Evolutionary conservation across 1,284 basidiomycete genomes (phyloP), one percentile per base, ranked within the genome.

Genomic region (Stereum hirsutum): DNA sequence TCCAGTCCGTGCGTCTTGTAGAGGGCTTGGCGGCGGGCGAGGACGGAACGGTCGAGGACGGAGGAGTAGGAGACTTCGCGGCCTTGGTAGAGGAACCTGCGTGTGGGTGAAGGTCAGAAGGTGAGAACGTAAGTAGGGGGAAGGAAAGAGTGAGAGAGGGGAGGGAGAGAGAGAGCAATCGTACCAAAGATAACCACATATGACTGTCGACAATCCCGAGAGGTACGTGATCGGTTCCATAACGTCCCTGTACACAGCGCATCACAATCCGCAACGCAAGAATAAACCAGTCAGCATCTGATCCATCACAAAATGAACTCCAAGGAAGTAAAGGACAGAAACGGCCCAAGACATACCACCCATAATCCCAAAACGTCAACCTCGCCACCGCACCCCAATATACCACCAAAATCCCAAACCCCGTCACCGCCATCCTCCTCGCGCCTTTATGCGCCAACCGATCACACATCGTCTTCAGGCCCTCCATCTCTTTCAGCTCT

Each of bases 221-320:
- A 80, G 61, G 54, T 81, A 79, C 4, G 76, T 82, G 37, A 81
- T 70, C 2, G 80, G 81, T 54, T 84, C 79, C 78, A 81, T 82
- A 8, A 79, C 60, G 50, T 83, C 79, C 78, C 77, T 78, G 32
- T 50, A 37, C 7, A 6, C 17, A 24, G 5, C 6, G 11, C 40
- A n/a, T 27, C 15, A 35, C n/a, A n/a, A n/a, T n/a, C n/a, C n/a
- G n/a, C n/a, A n/a, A n/a, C n/a, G n/a, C n/a, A n/a, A n/a, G n/a
- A n/a, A n/a, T n/a, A n/a, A n/a, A n/a, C n/a, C n/a, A n/a, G n/a
- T n/a, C n/a, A n/a, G n/a, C n/a, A n/a, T n/a, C n/a, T n/a, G n/a
- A n/a, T n/a, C n/a, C n/a, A n/a, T n/a, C n/a, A n/a, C n/a, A n/a
- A n/a, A n/a, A n/a, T n/a, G n/a, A n/a, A n/a, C n/a, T n/a, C n/a